Conservation (phyloP, 2,329 filamentous ascomycete species). For the Botryosphaeria dothidea region DNA sequence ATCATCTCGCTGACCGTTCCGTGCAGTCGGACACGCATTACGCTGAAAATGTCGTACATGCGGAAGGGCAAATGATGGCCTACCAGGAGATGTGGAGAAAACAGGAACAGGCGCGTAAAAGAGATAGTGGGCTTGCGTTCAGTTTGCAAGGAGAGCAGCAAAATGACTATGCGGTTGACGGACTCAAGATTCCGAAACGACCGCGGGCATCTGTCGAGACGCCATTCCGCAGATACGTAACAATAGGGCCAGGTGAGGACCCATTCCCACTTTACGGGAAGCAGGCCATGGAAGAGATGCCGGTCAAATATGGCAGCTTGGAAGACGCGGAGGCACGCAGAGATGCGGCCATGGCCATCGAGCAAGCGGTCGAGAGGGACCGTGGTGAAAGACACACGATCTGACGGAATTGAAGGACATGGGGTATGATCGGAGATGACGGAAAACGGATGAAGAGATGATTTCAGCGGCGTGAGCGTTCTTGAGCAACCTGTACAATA, state of each 20-base stretch:
- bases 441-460: background rate
- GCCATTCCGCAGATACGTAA: constrained; percentile 15
- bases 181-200: background rate
- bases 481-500: background rate
- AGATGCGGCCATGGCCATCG: constrained; percentile 9
- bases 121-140: constrained; percentile 10
- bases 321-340: background rate
- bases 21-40: constrained; percentile 12
- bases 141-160: background rate
- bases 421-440: background rate
- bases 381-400: background rate
- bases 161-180: background rate
- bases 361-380: background rate
- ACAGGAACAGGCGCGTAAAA: constrained; percentile 1
- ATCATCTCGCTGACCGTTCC: background rate
- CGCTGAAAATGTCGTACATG: constrained; percentile 11
- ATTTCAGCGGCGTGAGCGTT: background rate
- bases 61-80: constrained; percentile 6
- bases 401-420: background rate
- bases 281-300: constrained; percentile 11
- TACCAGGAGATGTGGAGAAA: constrained; percentile 8
- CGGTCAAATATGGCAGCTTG: constrained; percentile 6
- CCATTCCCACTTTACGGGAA: constrained; percentile 16
- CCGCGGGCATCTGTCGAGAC: constrained; percentile 10
- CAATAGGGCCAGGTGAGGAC: constrained; percentile 13